Conservation (phyloP, 2,329 filamentous ascomycete genomes). For the Monilinia polystroma region DNA sequence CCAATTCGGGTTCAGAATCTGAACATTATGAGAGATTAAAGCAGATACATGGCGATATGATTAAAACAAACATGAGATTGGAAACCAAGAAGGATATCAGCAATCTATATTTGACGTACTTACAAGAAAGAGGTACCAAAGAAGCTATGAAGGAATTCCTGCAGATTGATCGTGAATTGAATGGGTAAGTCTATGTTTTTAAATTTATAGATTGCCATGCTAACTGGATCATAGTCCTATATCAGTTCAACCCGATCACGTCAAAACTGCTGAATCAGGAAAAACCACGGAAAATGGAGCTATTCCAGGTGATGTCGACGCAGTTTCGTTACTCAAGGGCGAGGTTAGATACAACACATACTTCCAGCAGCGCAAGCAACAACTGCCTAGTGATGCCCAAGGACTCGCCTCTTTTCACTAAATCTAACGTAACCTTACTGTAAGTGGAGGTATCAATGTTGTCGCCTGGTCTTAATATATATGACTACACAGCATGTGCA, state of each 20-base stretch:
- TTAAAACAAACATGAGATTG: slow-evolving; percentile 65
- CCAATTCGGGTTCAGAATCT: slow-evolving; percentile 60
- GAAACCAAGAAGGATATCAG: slow-evolving; percentile 72
- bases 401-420: slow-evolving; percentile 37
- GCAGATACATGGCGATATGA: slow-evolving; percentile 73
- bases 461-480: slow-evolving; percentile 10
- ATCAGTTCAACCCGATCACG: slow-evolving; percentile 44
- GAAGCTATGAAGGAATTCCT: slow-evolving; percentile 85
- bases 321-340: slow-evolving; percentile 45
- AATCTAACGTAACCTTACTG: neutral
- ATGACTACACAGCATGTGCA: slow-evolving; percentile 5
- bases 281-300: slow-evolving; percentile 47
- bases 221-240: slow-evolving; percentile 42
- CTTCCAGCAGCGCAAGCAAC: slow-evolving; percentile 40
- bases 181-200: slow-evolving; percentile 59
- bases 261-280: slow-evolving; percentile 40
- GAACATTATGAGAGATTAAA: slow-evolving; percentile 73
- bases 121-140: slow-evolving; percentile 79
- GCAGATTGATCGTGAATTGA: slow-evolving; percentile 78
- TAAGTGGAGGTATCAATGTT: neutral
- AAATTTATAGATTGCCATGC: slow-evolving; percentile 3
- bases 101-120: slow-evolving; percentile 75
- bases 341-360: slow-evolving; percentile 47
- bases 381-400: slow-evolving; percentile 33
- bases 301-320: slow-evolving; percentile 44